Evolutionary conservation across 1,284 basidiomycete genomes (phyloP), one percentile per base, ranked within the genome.

Genomic region (Lentinula novae-zelandiae): DNA sequence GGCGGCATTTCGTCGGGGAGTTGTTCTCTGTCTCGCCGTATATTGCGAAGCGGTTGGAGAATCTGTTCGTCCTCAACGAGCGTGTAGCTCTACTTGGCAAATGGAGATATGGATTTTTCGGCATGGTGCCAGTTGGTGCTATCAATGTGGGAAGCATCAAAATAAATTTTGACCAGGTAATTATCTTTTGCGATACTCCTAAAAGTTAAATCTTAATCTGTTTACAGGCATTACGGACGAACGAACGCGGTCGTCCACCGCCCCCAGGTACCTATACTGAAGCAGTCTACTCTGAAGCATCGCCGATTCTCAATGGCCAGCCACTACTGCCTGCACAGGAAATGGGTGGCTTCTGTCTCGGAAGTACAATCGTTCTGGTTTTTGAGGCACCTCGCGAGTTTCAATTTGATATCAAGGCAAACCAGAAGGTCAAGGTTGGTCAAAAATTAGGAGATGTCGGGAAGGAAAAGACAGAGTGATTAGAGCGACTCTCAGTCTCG

Each of bases 91-190:
- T 99, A n/a, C 86, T 99, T 36, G 97, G 96, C 5, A 81, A 94
- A 59, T 99, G 97, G 96, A 86, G 87, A 70, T 80, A 97, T 70
- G 96, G 96, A 5, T 98, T 98, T 81, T 99, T 98, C 74, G 82
- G 90, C 46, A 98, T 98, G 95, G 87, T 96, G 0, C 96, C 96
- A 10, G 96, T 99, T 33, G 97, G 96, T 8, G 96, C 97, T 2
- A 98, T 96, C 20, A 99, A 99, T 72, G 97, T 99, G 60, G 96
- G 96, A 8, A 94, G 91, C 65, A 99, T 99, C 76, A 89, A 89
- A 65, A 85, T 99, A 73, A 96, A 98, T 75, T 99, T 99, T 75
- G 97, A 99, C 76, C 82, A 89, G 69, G 92, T 90, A 56, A 63
- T 82, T 67, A 3, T 48, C 48, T 49, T 42, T 20, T 20, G 17